Conservation (phyloP, 441 rosid genomes). For the Syzygium syzygioides region DNA sequence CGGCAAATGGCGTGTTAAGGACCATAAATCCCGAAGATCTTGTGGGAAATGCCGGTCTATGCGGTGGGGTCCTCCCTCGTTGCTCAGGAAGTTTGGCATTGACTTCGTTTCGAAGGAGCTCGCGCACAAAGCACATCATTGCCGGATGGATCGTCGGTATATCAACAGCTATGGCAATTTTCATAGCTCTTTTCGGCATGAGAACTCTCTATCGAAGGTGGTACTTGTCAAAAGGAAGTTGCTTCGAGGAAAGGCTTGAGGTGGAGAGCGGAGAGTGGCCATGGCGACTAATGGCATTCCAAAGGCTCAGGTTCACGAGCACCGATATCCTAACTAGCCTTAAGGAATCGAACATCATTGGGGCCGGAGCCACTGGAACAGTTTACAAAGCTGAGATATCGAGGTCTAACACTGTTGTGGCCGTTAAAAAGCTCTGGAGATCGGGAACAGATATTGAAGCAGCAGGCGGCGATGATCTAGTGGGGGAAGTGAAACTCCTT, state of each 20-base stretch:
- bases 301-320: constrained; percentile 69
- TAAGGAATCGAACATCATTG: constrained; percentile 68
- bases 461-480: constrained; percentile 42
- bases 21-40: constrained; percentile 72
- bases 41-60: constrained; percentile 56
- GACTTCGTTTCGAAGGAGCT: constrained; percentile 24
- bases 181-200: constrained; percentile 28
- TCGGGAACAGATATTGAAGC: constrained; percentile 46
- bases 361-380: constrained; percentile 80
- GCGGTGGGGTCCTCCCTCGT: constrained; percentile 68
- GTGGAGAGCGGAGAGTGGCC: constrained; percentile 69
- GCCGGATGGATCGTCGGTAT: constrained; percentile 54
- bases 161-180: constrained; percentile 39
- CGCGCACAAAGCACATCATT: constrained; percentile 38
- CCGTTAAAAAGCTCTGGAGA: constrained; percentile 86
- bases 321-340: constrained; percentile 56
- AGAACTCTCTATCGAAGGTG: constrained; percentile 41
- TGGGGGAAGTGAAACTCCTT: constrained; percentile 46
- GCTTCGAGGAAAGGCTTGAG: constrained; percentile 37
- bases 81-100: constrained; percentile 23
- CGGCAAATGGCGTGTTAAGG: constrained; percentile 56
- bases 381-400: constrained; percentile 75
- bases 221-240: constrained; percentile 31
- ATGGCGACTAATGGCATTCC: constrained; percentile 83
- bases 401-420: constrained; percentile 40